Conservation (phyloP, 1,284 basidiomycete genomes). For the Coniferiporia weirii region DNA sequence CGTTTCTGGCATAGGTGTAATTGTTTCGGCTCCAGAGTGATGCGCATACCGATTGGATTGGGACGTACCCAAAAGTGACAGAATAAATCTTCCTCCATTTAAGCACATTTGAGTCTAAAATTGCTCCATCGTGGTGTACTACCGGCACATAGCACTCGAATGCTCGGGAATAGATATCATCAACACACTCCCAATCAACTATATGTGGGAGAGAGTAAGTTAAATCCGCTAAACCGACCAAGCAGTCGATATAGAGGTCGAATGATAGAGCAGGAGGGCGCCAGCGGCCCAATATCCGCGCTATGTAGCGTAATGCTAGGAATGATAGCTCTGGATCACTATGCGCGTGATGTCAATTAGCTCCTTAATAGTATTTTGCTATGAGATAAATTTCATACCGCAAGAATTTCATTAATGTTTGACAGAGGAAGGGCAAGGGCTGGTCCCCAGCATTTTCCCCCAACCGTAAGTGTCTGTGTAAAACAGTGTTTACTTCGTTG, state of each 20-base stretch:
- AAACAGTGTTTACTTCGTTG: not conserved
- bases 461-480: not conserved
- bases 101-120: not conserved
- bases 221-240: not conserved
- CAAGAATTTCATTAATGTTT: not conserved
- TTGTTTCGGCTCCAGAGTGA: not conserved
- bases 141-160: not conserved
- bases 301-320: not conserved
- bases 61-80: not conserved
- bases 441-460: not conserved
- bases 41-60: too few species aligned
- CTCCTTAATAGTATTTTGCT: too few species aligned
- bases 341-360: too few species aligned
- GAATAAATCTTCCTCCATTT: not conserved
- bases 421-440: not conserved
- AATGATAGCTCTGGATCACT: slow-evolving; percentile 1
- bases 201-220: not conserved
- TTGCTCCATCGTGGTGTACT: not conserved
- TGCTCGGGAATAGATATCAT: not conserved
- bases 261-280: not conserved
- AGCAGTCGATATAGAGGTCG: not conserved
- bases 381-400: not conserved
- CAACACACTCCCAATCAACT: slow-evolving; percentile 1
- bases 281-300: not conserved
- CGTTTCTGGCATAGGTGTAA: not conserved